Base-by-base conservation (phyloP, 2,329 filamentous ascomycete genomes). In the Calycina herbarum region DNA sequence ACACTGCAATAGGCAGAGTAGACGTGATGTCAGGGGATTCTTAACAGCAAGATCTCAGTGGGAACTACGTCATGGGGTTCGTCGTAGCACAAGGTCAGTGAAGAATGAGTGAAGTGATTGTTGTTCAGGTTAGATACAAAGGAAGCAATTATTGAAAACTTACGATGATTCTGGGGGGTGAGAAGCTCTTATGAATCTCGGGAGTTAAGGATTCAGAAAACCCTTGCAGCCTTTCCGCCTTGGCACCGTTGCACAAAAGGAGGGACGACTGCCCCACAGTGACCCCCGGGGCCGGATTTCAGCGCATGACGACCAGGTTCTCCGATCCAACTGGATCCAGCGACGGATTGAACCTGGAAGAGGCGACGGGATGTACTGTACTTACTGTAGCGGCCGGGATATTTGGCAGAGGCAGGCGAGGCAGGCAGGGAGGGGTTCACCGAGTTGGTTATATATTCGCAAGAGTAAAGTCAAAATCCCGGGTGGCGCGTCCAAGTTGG, bases 181-280 rank as follows among this genome's bases (percentile, higher is more conserved):
- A 63, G 67, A 70, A 59, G 68, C 66, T 69, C 68, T 67, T 60
- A 60, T 20, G 59, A 60, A 65, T 64, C 64, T 68, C 69, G 48
- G 48, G 48, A 54, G 48, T 54, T 54, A 54, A 54, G 45, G 20
- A 48, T 24, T 51, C n/a, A 24, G 11, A 20, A 51, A 6, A 20
- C 45, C 45, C 20, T 20, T 20, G 45, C 8, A 24, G n/a, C n/a
- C 4, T 48, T 48, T 48, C 45, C 45, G 45, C 45, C 45, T 51
- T 24, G 45, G 45, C 64, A 57, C 60, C 61, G 61, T 63, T 63
- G 61, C 56, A 66, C 56, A 57, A 24, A 42, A 54, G 58, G 58
- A 64, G 31, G n/a, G 29, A 59, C 27, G 56, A 57, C 48, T 54
- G 48, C 48, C 48, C 20, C 48, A 11, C 38, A 35, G 42, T 24